These are phyloP conservation scores for Xylariaceae sp. DNA, from an alignment of 2,329 filamentous ascomycete species.

Conservation along the genomic window DNA sequence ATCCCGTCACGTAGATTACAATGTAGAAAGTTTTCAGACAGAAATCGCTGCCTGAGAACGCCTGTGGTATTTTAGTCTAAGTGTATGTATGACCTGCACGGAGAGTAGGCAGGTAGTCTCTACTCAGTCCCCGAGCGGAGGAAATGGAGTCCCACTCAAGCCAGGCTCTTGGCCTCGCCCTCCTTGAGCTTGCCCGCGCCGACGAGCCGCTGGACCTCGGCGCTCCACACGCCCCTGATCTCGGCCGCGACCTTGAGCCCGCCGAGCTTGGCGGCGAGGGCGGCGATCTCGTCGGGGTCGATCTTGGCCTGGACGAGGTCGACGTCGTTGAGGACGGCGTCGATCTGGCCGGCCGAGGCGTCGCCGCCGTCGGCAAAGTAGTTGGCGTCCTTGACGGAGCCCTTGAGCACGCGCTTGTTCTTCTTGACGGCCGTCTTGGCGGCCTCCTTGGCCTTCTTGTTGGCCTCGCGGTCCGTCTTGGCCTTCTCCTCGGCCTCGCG, in stretches of 20 bases:
- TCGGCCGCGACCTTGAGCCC: constrained; percentile 70
- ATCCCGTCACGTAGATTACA: too few relatives aligned
- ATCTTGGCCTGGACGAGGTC: constrained; percentile 83
- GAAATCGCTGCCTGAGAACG: too few relatives aligned
- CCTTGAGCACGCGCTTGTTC: constrained; percentile 97
- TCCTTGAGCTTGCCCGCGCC: constrained; percentile 80
- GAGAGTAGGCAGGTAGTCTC: too few relatives aligned
- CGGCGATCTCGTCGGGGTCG: constrained; percentile 83
- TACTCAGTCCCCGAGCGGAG: too few relatives aligned
- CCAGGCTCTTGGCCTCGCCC: constrained; percentile 59
- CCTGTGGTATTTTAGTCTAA: too few relatives aligned
- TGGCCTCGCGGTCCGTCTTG: constrained; percentile 73
- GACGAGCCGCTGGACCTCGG: constrained; percentile 70
- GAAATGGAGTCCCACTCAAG: constrained; percentile 4
- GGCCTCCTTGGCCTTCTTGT: constrained; percentile 96
- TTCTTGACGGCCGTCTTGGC: constrained; percentile 99
- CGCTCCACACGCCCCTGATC: constrained; percentile 77
- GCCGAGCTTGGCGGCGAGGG: constrained; percentile 71
- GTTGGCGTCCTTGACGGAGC: constrained; percentile 92
- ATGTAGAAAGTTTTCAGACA: too few relatives aligned
- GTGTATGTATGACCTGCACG: too few relatives aligned
- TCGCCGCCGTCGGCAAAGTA: constrained; percentile 73
- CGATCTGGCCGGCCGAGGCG: constrained; percentile 67
- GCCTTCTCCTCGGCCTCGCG: constrained; percentile 81
- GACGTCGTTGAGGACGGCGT: constrained; percentile 75